Base-by-base conservation (phyloP, 441 rosid genomes). In the Pelargonium fulgidum region DNA sequence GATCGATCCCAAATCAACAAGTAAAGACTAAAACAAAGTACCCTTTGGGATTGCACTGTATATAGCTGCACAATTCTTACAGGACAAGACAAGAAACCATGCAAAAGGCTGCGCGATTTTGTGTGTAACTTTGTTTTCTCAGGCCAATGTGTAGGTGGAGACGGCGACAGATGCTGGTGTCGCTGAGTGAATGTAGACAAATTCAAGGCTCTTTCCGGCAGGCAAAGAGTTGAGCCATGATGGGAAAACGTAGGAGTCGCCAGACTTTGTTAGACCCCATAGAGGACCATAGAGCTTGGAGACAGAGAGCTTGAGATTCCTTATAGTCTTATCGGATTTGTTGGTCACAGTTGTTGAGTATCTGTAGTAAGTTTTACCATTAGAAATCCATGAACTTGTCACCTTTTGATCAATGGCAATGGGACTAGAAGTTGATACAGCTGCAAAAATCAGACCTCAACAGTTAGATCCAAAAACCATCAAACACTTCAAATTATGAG, bases 281-380 rank as follows among this genome's bases (percentile, higher is more conserved):
- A 93, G 48, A 7, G 99, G 99, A 80, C 99, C 99, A 17, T 93
- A 89, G 68, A 91, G 95, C 78, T 89, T 87, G 61, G 88, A 78
- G 45, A 93, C 85, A 3, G 91, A 85, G 56, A 93, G 86, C 70
- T 83, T 82, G 64, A 91, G 83, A 73, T 81, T 76, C 72, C 83
- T 87, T 14, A 93, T 68, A 13, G 87, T 66, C 83, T 85, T 89
- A 3, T 69, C 70, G 5, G 99, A 89, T 54, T 88, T 89, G 86
- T 93, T 93, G 19, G 87, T 86, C 44, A 93, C 87, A 12, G 70
- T 68, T 11, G 91, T 78, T 16, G 96, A 89, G 71, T 93, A 93
- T 77, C 99, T 87, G 86, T 89, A 81, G 86, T 89, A 93, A 24
- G 85, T 87, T 73, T 77, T 87, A 44, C 99, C 96, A 36, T 76